Base-by-base conservation (phyloP, 345 rosid species). In the Barbarea vulgaris region DNA sequence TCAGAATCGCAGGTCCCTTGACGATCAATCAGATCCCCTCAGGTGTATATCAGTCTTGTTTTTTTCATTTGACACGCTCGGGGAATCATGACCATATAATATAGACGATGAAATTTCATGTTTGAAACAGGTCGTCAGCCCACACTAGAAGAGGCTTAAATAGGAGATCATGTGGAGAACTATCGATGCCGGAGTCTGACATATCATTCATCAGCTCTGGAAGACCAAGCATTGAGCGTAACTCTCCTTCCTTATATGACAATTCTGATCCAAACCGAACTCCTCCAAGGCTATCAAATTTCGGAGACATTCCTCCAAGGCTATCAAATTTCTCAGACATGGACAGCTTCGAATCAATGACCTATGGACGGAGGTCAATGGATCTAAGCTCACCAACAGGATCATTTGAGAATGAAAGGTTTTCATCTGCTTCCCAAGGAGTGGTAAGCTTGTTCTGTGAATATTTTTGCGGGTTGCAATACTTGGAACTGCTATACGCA, bases 191-290 rank as follows among this genome's bases (percentile, higher is more conserved):
- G 1, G 93, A 90, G 42, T 64, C 85, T 17, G 96, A 89, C 75
- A 84, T 90, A 81, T 91, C 93, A 24, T 91, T 82, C 53, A 89
- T 87, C 33, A 90, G 91, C 85, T 81, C 91, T 3, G 92, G 91
- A 27, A 86, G 95, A 74, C 88, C 90, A 12, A 90, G 95, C 73
- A 46, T 77, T 8, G 97, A 93, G 41, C 85, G 90, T 13, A 76
- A 77, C 61, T 89, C 81, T 46, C 87, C 83, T 28, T 30, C 84
- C 22, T 75, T 81, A 27, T 80, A 71, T 34, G 94, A 89, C 42
- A 72, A 21, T 64, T 21, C 67, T 48, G 93, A 89, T 10, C 47
- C 77, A 48, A 69, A 28, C 47, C 83, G 84, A 39, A 74, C 68
- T 7, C 78, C 81, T 25, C 81, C 79, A 24, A 73, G 93, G 69